Percentiles rank a stretch among this genome's conserved stretches.
Evolutionary conservation across 2,329 filamentous ascomycete species (phyloP).

Genomic region (Aspergillus versicolor): DNA sequence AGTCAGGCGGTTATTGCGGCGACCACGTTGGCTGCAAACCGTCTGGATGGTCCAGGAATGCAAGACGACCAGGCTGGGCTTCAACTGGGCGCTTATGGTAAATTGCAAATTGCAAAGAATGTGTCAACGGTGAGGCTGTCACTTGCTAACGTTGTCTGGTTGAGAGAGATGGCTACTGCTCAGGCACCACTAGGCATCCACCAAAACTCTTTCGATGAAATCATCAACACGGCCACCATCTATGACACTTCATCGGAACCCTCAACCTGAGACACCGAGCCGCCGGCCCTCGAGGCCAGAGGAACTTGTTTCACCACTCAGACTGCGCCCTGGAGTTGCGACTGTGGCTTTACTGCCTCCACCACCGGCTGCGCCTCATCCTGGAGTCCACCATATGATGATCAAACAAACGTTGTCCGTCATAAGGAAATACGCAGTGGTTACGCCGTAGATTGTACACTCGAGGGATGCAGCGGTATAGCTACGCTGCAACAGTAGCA

Average conservation of each 20-base stretch:
- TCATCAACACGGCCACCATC: neutral
- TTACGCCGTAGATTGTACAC: no score
- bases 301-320: conserved; percentile 2
- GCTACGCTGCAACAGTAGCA: no score
- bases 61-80: neutral
- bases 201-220: conserved; percentile 10
- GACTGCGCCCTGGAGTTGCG: neutral
- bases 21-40: conserved; percentile 1
- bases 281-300: neutral
- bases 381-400: neutral
- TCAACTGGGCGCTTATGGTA: conserved; percentile 3
- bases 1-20: conserved; percentile 7
- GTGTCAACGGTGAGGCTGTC: neutral
- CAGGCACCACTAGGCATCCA: conserved; percentile 20
- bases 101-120: neutral
- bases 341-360: conserved; percentile 17
- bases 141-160: no score
- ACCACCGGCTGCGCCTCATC: conserved; percentile 14
- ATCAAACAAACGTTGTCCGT: neutral
- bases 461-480: no score
- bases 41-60: neutral
- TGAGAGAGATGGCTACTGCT: neutral
- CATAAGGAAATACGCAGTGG: neutral
- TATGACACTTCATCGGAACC: neutral
- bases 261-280: conserved; percentile 3